Evolutionary conservation across 768 basidiomycete species (phyloP), one percentile per base, ranked within the genome.

Genomic region (Lactifluus hygrophoroides): DNA sequence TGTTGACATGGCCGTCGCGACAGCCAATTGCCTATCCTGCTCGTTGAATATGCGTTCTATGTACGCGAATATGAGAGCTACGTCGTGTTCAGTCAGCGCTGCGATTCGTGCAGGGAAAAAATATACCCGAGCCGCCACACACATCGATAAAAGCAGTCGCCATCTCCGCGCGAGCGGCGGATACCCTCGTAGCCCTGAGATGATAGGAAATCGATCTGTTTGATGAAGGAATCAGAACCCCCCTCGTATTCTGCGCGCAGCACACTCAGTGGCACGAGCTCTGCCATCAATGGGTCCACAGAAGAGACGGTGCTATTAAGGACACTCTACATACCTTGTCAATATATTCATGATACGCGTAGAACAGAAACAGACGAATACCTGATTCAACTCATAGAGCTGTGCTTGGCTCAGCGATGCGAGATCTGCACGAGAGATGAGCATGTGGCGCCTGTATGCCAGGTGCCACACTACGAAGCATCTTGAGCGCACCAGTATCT

Each of bases 111-210:
- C 37, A 62, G 42, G 11, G 23, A n/a, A 10, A 3, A n/a, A 34
- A 37, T 47, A 25, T 17, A 17, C 7, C n/a, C 23, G 3, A 5
- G 23, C 16, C 25, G 21, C 38, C 56, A 68, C 73, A 77, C 68
- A 90, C 90, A 86, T 77, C 93, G 78, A 70, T 94, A 96, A 71
- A 94, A 95, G 69, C 94, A 95, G 69, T 90, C 89, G 0, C 94
- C 81, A 66, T 83, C 81, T 73, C 93, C 92, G 72, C 84, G 79
- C 0, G 87, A 81, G 54, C 90, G 75, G 66, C 90, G 78, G 43
- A 95, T 75, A 11, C 72, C 74, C 34, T 73, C 73, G 72, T 81
- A 94, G 1, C 90, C 91, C 44, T 82, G 72, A 16, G 63, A 65
- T 47, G 75, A 71, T 21, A 97, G 73, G 72, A 80, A 82, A 63